Base-by-base conservation (phyloP, 257 asterid species). In the Mitragyna speciosa region DNA sequence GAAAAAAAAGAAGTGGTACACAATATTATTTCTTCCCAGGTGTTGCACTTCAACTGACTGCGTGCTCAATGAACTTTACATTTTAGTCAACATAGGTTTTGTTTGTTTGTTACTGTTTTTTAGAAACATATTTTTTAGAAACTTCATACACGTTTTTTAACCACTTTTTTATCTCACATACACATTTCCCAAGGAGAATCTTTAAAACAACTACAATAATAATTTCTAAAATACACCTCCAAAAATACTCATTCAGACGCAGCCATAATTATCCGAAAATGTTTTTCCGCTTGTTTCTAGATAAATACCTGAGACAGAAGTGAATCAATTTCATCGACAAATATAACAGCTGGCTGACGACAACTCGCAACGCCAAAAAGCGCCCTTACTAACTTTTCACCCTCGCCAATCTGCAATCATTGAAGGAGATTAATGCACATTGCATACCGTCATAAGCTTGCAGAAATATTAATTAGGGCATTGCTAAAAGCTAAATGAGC, bases 281-380 rank as follows among this genome's bases (percentile, higher is more conserved):
- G 56, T 41, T 64, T 64, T 64, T 39, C 70, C 30, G 30, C 77
- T n/a, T 41, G 14, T 17, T 54, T 5, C n/a, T 74, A 73, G 71
- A 30, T 76, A n/a, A 77, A 36, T 82, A 96, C 99, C 97, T 96
- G 98, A 69, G 99, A 96, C 72, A 96, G 87, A 81, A 96, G 97
- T 67, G 99, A 94, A 85, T 96, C 99, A 58, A 96, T 94, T 87
- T 94, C 99, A 83, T 96, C 99, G 36, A 96, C 99, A 68, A 96
- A 96, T 82, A 96, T 94, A 72, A 94, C 99, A 56, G 99, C 99
- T 65, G 99, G 98, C 85, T 96, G 98, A 77, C 98, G 99, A 73
- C 97, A 92, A 87, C 98, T 86, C 64, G 99, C 99, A 82, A 96
- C 99, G 49, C 97, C 99, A 90, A 96, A 96, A 84, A 96, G 97